phyloP scores from a whole-genome alignment of 805 yeast genomes.

The Metschnikowia continentalis region DNA sequence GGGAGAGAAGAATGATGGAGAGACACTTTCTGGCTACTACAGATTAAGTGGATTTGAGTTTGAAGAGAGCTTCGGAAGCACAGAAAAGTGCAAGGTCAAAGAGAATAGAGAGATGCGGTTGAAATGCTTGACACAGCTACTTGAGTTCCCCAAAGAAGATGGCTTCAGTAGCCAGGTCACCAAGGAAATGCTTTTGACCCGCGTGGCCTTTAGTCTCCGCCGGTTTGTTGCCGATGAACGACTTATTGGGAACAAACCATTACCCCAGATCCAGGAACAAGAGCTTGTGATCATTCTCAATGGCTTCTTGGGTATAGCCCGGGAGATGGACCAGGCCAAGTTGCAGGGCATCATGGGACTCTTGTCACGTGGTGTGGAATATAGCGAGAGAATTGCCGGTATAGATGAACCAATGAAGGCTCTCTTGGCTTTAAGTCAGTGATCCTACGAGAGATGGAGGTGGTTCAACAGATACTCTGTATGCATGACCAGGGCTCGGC shows the following conservation, averaged over 20 bases:
- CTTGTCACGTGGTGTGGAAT: constrained; percentile 12
- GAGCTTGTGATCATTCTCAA: constrained; percentile 52
- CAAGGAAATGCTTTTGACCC: constrained; percentile 43
- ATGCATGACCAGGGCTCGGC: too few relatives aligned
- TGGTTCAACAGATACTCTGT: too few relatives aligned
- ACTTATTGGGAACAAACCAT: constrained; percentile 58
- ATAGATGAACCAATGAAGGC: constrained; percentile 7
- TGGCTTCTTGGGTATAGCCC: constrained; percentile 32
- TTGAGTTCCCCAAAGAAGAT: constrained; percentile 30
- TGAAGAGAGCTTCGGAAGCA: constrained; percentile 58
- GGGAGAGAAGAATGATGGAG: constrained; percentile 10
- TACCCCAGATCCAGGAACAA: constrained; percentile 57
- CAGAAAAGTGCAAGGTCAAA: constrained; percentile 43
- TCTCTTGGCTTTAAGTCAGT: constrained; percentile 3
- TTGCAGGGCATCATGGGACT: constrained; percentile 10
- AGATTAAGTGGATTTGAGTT: constrained; percentile 31
- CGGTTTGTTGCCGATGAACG: constrained; percentile 61
- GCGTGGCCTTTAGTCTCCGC: constrained; percentile 59
- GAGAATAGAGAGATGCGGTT: constrained; percentile 49
- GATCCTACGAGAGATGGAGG: neutral
- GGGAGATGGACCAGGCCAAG: neutral
- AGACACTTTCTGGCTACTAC: constrained; percentile 15
- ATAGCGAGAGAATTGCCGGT: constrained; percentile 9
- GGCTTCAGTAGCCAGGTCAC: constrained; percentile 11
- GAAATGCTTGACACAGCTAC: constrained; percentile 51